A percentile compares a stretch with the other conserved stretches of the same genome.
These are phyloP conservation scores for Boletus mariae DNA, from an alignment of 1,284 basidiomycete genomes.

Conservation along the genomic window DNA sequence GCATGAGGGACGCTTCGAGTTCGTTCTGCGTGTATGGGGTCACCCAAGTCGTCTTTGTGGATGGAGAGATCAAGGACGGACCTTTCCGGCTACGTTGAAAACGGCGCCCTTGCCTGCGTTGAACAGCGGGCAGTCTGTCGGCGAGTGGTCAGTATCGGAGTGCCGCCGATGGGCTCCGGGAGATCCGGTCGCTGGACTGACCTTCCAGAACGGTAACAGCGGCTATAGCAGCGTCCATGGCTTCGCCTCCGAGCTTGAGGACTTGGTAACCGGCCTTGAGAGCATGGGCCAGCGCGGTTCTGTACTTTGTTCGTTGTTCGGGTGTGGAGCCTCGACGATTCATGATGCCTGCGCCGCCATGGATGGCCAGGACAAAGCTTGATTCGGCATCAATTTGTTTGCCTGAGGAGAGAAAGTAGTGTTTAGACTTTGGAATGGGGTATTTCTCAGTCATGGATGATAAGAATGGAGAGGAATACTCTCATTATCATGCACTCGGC, in stretches of 20 bases:
- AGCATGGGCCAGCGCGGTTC: constrained; percentile 49
- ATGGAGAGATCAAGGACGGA: constrained; percentile 21
- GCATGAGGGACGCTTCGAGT: constrained; percentile 75
- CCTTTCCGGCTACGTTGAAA: constrained; percentile 75
- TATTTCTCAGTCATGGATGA: background rate
- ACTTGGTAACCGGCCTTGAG: constrained; percentile 62
- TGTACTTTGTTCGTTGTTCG: constrained; percentile 58
- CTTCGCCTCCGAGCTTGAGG: constrained; percentile 64
- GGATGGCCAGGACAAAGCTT: constrained; percentile 54
- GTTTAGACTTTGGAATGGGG: background rate
- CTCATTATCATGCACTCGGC: no score
- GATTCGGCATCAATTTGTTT: background rate
- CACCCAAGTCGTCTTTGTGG: background rate
- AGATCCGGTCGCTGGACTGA: constrained; percentile 24
- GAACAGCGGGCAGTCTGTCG: constrained; percentile 69
- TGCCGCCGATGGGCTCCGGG: background rate
- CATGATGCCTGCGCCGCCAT: constrained; percentile 78
- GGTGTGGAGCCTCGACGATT: constrained; percentile 56
- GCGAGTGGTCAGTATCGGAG: background rate
- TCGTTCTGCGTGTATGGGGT: constrained; percentile 52
- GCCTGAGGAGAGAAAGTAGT: background rate
- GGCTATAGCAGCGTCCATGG: constrained; percentile 78
- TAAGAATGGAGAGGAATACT: background rate
- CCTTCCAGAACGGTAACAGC: constrained; percentile 75
- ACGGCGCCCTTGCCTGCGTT: constrained; percentile 78